Base-by-base conservation (phyloP, 768 basidiomycete genomes). In the Hirschioporus abietinus region DNA sequence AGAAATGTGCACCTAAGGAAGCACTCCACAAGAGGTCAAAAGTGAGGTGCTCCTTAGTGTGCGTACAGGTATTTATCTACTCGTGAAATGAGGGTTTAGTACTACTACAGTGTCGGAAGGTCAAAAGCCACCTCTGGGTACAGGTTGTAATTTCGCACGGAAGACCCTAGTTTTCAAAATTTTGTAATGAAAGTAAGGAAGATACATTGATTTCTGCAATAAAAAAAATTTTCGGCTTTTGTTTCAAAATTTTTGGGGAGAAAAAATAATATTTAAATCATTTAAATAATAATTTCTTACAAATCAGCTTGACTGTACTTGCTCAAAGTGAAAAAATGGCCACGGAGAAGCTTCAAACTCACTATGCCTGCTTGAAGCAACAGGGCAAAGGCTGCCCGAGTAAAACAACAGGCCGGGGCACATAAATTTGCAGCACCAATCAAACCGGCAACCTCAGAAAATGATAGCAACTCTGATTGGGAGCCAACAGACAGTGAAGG, bases 241-340 rank as follows among this genome's bases (percentile, higher is more conserved):
- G 58, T 59, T 59, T 59, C 58, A 59, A 59, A 30, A 3, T 30
- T 59, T 59, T 59, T 59, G 58, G 58, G 58, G 2, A 3, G 58
- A 59, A 59, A 59, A 59, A 59, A n/a, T 59, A 30, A 30, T 59
- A 26, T 59, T 59, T 59, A n/a, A 59, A 26, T 59, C 20, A n/a
- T 59, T n/a, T n/a, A n/a, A 59, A n/a, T 59, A n/a, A 3, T 59
- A 59, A 59, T n/a, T 59, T 59, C n/a, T 59, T 26, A 26, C n/a
- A 59, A 26, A n/a, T 59, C 30, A 30, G 30, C 30, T 30, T 8
- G 9, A 59, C 2, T 59, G 25, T 7, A 59, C 58, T 59, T 59
- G 7, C 20, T 59, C 9, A 7, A 26, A 3, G n/a, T 26, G 58
- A n/a, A 59, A 59, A n/a, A 59, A 59, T 4, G 58, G n/a, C 9